Evolutionary conservation across 2,329 filamentous ascomycete genomes (phyloP).

Genomic region (Trichophaea hybrida): DNA sequence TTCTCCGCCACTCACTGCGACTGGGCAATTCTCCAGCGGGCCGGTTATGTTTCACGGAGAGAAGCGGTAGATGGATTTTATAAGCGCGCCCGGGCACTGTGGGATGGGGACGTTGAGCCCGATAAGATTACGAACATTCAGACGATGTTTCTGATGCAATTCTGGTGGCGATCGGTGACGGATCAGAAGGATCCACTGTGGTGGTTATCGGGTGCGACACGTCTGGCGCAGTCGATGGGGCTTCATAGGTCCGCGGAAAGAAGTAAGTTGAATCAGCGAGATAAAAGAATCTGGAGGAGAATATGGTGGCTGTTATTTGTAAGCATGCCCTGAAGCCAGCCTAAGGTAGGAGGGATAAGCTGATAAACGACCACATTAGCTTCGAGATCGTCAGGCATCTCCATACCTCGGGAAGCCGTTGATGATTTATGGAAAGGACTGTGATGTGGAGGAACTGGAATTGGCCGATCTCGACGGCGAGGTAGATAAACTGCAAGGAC

Average conservation of each 20-base stretch:
- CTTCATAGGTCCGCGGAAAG: constrained; percentile 35
- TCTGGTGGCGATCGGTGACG: constrained; percentile 39
- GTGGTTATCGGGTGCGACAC: constrained; percentile 41
- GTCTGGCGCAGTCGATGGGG: constrained; percentile 42
- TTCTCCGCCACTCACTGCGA: constrained; percentile 42
- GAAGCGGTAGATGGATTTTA: constrained; percentile 41
- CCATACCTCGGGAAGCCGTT: constrained; percentile 11
- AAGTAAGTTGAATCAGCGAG: background rate
- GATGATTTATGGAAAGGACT: constrained; percentile 12
- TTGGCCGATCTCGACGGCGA: constrained; percentile 8
- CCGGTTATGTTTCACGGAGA: constrained; percentile 34
- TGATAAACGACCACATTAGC: background rate
- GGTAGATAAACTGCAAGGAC: constrained; percentile 6
- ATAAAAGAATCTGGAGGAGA: constrained; percentile 7
- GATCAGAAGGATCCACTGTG: constrained; percentile 39
- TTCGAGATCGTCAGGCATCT: constrained; percentile 9
- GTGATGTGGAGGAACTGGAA: constrained; percentile 12
- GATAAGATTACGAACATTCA: constrained; percentile 40
- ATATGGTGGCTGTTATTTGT: constrained; percentile 14
- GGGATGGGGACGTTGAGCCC: constrained; percentile 41
- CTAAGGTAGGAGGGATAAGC: background rate
- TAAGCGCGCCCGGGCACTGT: constrained; percentile 38
- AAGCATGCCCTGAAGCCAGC: background rate
- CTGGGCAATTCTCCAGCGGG: constrained; percentile 32
- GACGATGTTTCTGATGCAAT: constrained; percentile 42